Conservation (phyloP, 345 rosid genomes). For the Citrus hindsii region DNA sequence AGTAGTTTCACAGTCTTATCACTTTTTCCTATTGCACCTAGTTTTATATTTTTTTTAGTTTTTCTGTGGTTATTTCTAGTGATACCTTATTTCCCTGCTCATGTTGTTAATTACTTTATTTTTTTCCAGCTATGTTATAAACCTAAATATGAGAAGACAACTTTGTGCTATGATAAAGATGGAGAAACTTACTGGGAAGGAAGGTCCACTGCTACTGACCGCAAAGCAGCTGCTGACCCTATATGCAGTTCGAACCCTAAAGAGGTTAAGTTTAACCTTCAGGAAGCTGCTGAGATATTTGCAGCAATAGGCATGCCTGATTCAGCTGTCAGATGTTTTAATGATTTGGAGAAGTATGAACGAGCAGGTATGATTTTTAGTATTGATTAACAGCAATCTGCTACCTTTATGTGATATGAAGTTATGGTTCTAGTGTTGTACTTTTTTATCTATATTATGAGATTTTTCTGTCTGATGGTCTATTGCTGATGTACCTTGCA, state of each 20-base stretch:
- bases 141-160: constrained; percentile 39
- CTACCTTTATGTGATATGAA: too few species aligned
- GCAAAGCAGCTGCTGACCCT: constrained; percentile 36
- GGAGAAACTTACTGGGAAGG: constrained; percentile 32
- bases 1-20: not conserved
- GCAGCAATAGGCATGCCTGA: too few species aligned
- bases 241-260: constrained; percentile 28
- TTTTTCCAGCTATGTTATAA: constrained; percentile 33
- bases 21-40: not conserved
- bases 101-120: not conserved
- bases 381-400: too few species aligned
- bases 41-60: not conserved
- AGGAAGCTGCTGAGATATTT: too few species aligned
- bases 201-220: constrained; percentile 36
- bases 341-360: too few species aligned
- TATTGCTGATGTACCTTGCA: too few species aligned
- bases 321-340: too few species aligned
- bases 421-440: too few species aligned
- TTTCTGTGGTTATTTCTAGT: not conserved
- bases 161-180: constrained; percentile 44
- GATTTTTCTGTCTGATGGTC: too few species aligned
- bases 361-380: too few species aligned
- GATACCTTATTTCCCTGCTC: not conserved
- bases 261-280: constrained; percentile 20
- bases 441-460: too few species aligned